These are phyloP conservation scores for Myriosclerotinia duriaeana DNA, from an alignment of 2,329 filamentous ascomycete genomes.

Conservation along the genomic window DNA sequence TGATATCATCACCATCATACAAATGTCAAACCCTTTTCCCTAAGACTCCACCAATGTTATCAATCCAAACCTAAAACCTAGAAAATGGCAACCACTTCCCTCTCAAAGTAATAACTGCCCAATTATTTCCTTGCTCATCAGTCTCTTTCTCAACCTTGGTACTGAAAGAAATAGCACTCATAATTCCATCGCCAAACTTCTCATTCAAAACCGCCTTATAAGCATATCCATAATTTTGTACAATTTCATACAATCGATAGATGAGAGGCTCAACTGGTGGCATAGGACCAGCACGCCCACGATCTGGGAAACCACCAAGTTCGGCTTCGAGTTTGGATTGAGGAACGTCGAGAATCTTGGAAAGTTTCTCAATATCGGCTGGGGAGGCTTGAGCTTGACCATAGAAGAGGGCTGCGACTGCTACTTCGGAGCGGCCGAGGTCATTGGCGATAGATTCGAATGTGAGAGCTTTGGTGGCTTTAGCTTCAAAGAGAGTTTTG, in stretches of 20 bases:
- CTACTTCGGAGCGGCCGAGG: slow-evolving; percentile 82
- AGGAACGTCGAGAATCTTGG: slow-evolving; percentile 62
- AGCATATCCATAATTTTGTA: slow-evolving; percentile 95
- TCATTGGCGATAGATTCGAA: slow-evolving; percentile 76
- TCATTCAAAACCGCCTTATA: slow-evolving; percentile 96
- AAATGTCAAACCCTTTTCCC: too few species aligned
- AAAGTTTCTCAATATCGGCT: slow-evolving; percentile 68
- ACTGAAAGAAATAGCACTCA: slow-evolving; percentile 91
- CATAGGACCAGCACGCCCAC: slow-evolving; percentile 77
- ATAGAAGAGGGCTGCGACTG: slow-evolving; percentile 86
- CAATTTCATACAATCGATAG: slow-evolving; percentile 88
- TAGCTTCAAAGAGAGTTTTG: slow-evolving; percentile 75
- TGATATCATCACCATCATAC: too few species aligned
- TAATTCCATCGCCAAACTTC: slow-evolving; percentile 92
- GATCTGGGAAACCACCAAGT: slow-evolving; percentile 73
- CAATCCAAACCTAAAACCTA: slow-evolving; percentile 10
- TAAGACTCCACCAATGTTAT: too few species aligned
- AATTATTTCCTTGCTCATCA: slow-evolving; percentile 75
- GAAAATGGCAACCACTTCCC: slow-evolving; percentile 64
- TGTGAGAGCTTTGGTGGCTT: slow-evolving; percentile 70
- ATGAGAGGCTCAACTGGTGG: slow-evolving; percentile 82
- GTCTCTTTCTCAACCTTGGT: slow-evolving; percentile 93
- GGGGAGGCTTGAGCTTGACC: slow-evolving; percentile 74
- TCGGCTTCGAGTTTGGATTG: slow-evolving; percentile 57
- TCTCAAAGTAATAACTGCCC: slow-evolving; percentile 83